Evolutionary conservation across 352 stramenopile genomes (phyloP), one percentile per base, ranked within the genome.

Genomic region (Hyaloperonospora arabidopsidis): DNA sequence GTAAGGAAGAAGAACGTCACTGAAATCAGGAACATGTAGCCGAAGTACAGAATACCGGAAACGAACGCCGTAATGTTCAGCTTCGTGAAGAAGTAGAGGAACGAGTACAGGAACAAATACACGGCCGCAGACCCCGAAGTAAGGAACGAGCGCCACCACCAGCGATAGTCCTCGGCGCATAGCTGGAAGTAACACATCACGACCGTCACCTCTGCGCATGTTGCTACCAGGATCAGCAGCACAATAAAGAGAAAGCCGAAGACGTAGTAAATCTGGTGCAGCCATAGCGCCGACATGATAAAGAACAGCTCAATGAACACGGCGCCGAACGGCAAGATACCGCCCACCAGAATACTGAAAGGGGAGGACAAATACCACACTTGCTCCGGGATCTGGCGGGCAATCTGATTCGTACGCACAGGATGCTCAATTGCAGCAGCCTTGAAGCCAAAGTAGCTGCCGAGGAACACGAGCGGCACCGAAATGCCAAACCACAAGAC

Each of bases 281-380:
- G 70, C 97, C 97, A 99, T 28, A 99, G 75, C 47, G 97, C 95
- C 58, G 86, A 97, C 95, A 99, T 98, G 73, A 99, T 99, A 80
- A 99, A 99, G 71, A 98, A 99, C 19, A 99, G 86, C 70, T 99
- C 97, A 60, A 99, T 98, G 72, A 98, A 99, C 38, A 99, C 95
- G 7, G 95, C 96, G 32, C 97, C 97, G 67, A 99, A 99, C 14
- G 97, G 97, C 19, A 99, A 70, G 39, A 99, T 94, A 48, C 97
- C 97, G 40, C 96, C 97, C 7, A 99, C 74, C 14, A 98, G 62
- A 59, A 98, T 97, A 52, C 86, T 97, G 63, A 98, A 88, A 14
- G 80, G 78, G 18, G 95, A 93, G 54, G 87, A 84, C 29, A 97
- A 84, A 73, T 99, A 99, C 94, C 95, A 99, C 28, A 95, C 75